Base-by-base conservation (phyloP, 2,329 filamentous ascomycete genomes). In the Xylariales sp. region DNA sequence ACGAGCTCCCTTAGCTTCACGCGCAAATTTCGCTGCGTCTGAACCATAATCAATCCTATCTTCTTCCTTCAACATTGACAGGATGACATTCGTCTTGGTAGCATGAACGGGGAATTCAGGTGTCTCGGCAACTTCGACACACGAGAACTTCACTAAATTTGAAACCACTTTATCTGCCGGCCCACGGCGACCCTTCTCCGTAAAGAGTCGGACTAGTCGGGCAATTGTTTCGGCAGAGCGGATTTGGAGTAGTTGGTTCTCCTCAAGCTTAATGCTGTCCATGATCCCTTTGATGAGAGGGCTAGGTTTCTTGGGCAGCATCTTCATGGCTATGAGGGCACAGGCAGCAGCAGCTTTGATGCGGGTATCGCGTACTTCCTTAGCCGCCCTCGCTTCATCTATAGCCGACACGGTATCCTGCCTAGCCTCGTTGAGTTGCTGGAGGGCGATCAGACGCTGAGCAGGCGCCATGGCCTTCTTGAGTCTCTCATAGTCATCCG, bases 31-130 rank as follows among this genome's bases (percentile, higher is more conserved):
- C 39, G 89, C 93, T 32, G 93, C 93, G 81, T 98, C 95, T 0
- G 92, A 89, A 5, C 76, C 77, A 75, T 97, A 94, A 74, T 99
- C 96, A 72, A 94, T 91, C 52, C 96, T 88, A 76, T 99, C 96
- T 80, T 99, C 96, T 77, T 99, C 96, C 81, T 99, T 99, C 74
- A 95, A 93, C 79, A 99, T 90, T 0, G 96, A 98, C 16, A 99
- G 82, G 64, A 99, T 96, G 14, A 91, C 91, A 71, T 90, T 89
- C 53, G 91, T 92, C 75, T 97, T 91, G 50, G 84, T 79, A 1
- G 91, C 92, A 75, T 98, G 96, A 34, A 92, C 90, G 4, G 91
- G 89, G 78, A 98, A 98, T 76, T 98, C 96, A 0, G 96, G 96
- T 0, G 97, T 99, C 79, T 99, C 97, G 0, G 96, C 95, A 1